Percentiles rank a stretch among this genome's conserved stretches.
phyloP scores from a whole-genome alignment of 1,284 basidiomycete genomes.

The Hortiboletus rubellus region DNA sequence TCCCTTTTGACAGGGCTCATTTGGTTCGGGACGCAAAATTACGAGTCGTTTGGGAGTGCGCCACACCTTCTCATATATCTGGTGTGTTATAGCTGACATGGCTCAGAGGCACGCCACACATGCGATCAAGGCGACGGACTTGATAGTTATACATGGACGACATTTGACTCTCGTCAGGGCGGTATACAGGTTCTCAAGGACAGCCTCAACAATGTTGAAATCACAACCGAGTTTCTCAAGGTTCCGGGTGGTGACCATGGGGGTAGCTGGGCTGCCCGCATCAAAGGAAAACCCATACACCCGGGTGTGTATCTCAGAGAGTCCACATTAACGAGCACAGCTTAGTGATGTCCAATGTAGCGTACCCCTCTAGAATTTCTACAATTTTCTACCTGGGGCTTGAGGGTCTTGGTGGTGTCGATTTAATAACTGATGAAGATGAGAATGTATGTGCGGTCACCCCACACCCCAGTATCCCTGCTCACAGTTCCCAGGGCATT shows the following conservation, averaged over 20 bases:
- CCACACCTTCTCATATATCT: slow-evolving; percentile 15
- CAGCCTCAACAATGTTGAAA: slow-evolving; percentile 76
- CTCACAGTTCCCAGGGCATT: slow-evolving; percentile 57
- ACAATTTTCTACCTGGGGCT: slow-evolving; percentile 85
- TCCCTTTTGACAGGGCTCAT: slow-evolving; percentile 89
- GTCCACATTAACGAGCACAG: background rate
- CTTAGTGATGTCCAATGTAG: slow-evolving; percentile 32
- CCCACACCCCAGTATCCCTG: background rate
- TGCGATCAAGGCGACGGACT: slow-evolving; percentile 87
- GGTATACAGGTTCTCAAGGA: slow-evolving; percentile 86
- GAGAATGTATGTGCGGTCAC: slow-evolving; percentile 57
- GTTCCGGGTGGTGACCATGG: slow-evolving; percentile 75
- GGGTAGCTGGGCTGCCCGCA: slow-evolving; percentile 87
- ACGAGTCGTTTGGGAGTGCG: slow-evolving; percentile 66
- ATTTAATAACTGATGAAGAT: slow-evolving; percentile 74
- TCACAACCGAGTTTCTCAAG: slow-evolving; percentile 87
- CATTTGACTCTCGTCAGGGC: slow-evolving; percentile 83
- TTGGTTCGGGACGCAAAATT: slow-evolving; percentile 89
- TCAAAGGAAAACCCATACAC: slow-evolving; percentile 81
- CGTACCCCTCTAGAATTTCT: slow-evolving; percentile 62
- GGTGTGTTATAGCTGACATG: slow-evolving; percentile 5
- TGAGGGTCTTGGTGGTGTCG: slow-evolving; percentile 81
- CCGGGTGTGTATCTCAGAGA: slow-evolving; percentile 46
- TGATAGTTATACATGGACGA: slow-evolving; percentile 82
- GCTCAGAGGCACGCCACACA: slow-evolving; percentile 76